Percentiles rank a stretch among this genome's conserved stretches.
Conservation (phyloP, 225 moss, liverwort and hornwort species). For the Sphagnum tenellum region DNA sequence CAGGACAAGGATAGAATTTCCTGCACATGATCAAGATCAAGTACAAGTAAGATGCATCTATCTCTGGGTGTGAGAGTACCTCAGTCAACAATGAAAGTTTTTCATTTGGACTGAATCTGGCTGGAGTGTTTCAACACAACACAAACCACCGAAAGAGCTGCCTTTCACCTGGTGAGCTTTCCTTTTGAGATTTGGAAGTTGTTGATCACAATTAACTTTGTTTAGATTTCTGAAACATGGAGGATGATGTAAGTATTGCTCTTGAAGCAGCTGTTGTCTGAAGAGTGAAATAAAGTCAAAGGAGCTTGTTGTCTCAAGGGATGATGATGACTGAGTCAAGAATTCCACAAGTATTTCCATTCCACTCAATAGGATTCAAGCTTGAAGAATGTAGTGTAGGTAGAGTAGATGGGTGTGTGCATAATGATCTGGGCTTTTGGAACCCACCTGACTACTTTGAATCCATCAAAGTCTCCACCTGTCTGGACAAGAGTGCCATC, state of each 20-base stretch:
- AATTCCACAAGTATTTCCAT: neutral
- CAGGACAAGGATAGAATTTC: conserved; percentile 32
- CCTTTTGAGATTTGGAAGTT: neutral
- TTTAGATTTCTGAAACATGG: no score
- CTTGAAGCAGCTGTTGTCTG: neutral
- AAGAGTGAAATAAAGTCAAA: neutral
- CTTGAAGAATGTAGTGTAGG: no score
- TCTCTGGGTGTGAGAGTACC: no score
- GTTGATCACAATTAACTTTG: no score
- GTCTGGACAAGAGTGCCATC: conserved; percentile 66
- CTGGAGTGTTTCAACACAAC: no score
- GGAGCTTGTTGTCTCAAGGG: neutral
- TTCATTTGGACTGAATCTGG: no score
- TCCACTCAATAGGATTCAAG: no score
- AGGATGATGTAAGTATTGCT: no score
- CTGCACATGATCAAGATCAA: conserved; percentile 5
- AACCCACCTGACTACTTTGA: conserved; percentile 31
- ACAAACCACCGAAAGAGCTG: neutral
- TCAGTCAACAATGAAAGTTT: no score
- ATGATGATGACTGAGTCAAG: neutral
- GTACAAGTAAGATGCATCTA: neutral
- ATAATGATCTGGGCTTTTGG: neutral
- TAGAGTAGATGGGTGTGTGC: neutral
- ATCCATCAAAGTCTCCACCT: conserved; percentile 66
- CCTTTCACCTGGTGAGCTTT: neutral